Evolutionary conservation across 225 moss, liverwort and hornwort species (phyloP).

Genomic region (Anthoceros angustus): DNA sequence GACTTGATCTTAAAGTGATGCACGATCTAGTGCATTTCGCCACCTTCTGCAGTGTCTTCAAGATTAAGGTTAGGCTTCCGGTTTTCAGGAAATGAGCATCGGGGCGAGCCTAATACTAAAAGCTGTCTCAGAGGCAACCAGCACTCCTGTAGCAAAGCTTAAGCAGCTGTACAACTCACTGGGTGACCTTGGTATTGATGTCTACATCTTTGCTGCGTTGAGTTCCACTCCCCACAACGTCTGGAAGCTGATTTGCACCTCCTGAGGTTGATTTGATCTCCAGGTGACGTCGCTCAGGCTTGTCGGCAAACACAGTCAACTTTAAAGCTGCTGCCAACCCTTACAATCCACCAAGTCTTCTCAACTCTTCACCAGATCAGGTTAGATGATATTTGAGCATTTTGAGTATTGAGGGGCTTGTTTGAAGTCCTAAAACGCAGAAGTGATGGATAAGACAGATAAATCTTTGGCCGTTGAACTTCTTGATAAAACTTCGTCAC

Average conservation of each 20-base stretch:
- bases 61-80: no score
- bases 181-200: constrained; percentile 60
- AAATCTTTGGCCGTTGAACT: constrained; percentile 7
- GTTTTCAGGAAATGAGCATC: constrained; percentile 61
- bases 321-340: constrained; percentile 56
- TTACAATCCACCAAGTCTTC: constrained; percentile 65
- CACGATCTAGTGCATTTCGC: no score
- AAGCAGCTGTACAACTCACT: constrained; percentile 71
- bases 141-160: constrained; percentile 58
- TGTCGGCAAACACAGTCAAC: constrained; percentile 84
- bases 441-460: background rate
- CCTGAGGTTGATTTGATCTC: constrained; percentile 9
- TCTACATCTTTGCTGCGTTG: background rate
- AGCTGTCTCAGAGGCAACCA: constrained; percentile 66
- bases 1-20: no score
- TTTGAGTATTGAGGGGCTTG: background rate
- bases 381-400: constrained; percentile 11
- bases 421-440: background rate
- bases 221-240: background rate
- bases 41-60: no score
- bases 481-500: background rate
- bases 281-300: constrained; percentile 92
- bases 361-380: constrained; percentile 75
- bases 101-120: constrained; percentile 70
- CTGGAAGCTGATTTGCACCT: background rate